Conservation (phyloP, 176 grass and related monocot genomes). For the Calamus simplicifolius region DNA sequence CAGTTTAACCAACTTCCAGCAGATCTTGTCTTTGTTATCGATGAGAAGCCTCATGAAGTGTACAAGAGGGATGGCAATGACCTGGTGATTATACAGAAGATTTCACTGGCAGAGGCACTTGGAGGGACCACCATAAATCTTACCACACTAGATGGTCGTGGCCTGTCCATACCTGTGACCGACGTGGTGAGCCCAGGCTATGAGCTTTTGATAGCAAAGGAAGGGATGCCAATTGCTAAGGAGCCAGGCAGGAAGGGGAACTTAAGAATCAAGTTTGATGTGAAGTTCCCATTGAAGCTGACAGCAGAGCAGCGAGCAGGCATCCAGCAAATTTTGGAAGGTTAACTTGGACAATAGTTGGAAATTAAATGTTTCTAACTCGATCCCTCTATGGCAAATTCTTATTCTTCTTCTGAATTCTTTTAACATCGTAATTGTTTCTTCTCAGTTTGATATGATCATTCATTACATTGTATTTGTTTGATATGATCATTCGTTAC, state of each 20-base stretch:
- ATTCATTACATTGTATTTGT: no score
- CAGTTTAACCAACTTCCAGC: constrained; percentile 23
- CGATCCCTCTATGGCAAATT: no score
- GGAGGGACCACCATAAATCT: constrained; percentile 34
- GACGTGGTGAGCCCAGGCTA: constrained; percentile 40
- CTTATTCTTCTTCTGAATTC: no score
- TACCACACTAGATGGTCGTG: constrained; percentile 37
- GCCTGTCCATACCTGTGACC: constrained; percentile 29
- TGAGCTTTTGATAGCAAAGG: constrained; percentile 45
- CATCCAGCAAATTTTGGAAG: constrained; percentile 33
- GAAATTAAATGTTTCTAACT: no score
- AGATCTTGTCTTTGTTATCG: constrained; percentile 60
- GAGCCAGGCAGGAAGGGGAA: constrained; percentile 48
- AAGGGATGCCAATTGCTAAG: constrained; percentile 72
- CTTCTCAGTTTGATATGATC: no score
- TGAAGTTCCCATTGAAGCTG: constrained; percentile 44
- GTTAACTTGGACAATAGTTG: background rate
- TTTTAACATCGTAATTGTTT: no score
- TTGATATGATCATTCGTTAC: no score
- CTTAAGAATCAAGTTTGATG: constrained; percentile 51
- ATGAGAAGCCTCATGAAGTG: constrained; percentile 57
- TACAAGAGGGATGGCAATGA: constrained; percentile 65
- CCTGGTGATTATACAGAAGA: constrained; percentile 23
- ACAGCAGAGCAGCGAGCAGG: constrained; percentile 10
- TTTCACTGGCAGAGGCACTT: constrained; percentile 51